Conservation (phyloP, 495 filamentous ascomycete genomes). For the Aspergillus kassunensis region DNA sequence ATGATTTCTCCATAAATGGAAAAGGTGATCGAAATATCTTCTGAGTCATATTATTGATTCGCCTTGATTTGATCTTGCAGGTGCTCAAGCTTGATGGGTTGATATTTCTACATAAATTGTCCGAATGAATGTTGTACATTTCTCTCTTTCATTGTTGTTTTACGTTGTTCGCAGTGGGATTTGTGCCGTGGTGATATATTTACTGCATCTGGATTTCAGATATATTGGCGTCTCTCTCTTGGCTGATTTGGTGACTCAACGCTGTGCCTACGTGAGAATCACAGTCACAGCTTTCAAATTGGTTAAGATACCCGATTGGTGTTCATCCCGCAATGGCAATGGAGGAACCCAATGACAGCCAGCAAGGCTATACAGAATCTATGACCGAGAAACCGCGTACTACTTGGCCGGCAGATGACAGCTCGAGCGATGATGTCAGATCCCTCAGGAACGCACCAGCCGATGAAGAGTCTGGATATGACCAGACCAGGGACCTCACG, state of each 20-base stretch:
- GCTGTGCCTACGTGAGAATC: not conserved
- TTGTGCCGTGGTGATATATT: not conserved
- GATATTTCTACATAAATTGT: not conserved
- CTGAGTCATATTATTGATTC: not conserved
- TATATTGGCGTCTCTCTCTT: not conserved
- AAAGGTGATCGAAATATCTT: not conserved
- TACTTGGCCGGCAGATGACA: not conserved
- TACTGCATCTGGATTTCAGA: not conserved
- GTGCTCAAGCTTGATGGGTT: not conserved
- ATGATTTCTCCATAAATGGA: not conserved
- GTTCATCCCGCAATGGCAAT: constrained; percentile 3
- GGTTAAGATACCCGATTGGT: no score
- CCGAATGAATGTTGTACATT: not conserved
- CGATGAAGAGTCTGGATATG: constrained; percentile 26
- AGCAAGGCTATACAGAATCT: not conserved
- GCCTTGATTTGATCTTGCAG: not conserved
- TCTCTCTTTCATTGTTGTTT: not conserved
- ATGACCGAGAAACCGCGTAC: constrained; percentile 1
- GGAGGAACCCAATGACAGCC: not conserved
- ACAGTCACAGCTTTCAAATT: not conserved
- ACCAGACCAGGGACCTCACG: constrained; percentile 18
- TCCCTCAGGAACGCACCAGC: constrained; percentile 7
- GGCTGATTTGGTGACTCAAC: not conserved
- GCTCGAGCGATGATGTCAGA: constrained; percentile 1
- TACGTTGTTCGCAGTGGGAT: not conserved